A percentile compares a stretch with the other conserved stretches of the same genome.
phyloP scores from a whole-genome alignment of 1,284 basidiomycete genomes.

The Malassezia vespertilionis region DNA sequence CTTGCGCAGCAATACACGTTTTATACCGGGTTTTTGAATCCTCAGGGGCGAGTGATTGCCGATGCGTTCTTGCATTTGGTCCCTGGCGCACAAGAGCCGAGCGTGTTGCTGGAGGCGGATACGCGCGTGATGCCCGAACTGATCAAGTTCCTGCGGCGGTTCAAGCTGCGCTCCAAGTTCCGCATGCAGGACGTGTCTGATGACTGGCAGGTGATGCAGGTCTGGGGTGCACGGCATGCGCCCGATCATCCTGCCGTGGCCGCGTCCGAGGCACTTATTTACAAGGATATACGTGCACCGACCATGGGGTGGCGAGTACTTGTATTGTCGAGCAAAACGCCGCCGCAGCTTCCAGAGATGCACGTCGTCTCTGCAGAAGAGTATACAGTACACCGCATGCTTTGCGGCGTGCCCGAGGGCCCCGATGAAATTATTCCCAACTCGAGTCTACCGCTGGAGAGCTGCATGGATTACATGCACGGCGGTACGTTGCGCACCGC shows the following conservation, averaged over 20 bases:
- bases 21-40: constrained; percentile 73
- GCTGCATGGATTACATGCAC: constrained; percentile 83
- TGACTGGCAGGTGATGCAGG: constrained; percentile 66
- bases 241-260: no score
- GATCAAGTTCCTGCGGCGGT: constrained; percentile 63
- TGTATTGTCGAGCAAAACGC: not conserved
- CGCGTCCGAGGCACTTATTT: not conserved
- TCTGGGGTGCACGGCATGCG: constrained; percentile 55
- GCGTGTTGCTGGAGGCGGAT: constrained; percentile 67
- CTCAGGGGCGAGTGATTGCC: constrained; percentile 83
- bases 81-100: constrained; percentile 27
- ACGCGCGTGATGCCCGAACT: constrained; percentile 52
- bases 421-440: constrained; percentile 63
- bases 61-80: constrained; percentile 69
- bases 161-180: constrained; percentile 80
- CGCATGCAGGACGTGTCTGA: constrained; percentile 62
- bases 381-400: constrained; percentile 68
- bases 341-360: not conserved
- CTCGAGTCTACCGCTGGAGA: constrained; percentile 79
- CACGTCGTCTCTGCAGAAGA: constrained; percentile 8
- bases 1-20: constrained; percentile 51
- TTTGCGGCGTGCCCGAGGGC: constrained; percentile 80
- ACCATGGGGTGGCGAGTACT: constrained; percentile 31
- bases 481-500: constrained; percentile 57
- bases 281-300: constrained; percentile 24